Conservation (phyloP, 306 rosid species). For the Inga laurina region DNA sequence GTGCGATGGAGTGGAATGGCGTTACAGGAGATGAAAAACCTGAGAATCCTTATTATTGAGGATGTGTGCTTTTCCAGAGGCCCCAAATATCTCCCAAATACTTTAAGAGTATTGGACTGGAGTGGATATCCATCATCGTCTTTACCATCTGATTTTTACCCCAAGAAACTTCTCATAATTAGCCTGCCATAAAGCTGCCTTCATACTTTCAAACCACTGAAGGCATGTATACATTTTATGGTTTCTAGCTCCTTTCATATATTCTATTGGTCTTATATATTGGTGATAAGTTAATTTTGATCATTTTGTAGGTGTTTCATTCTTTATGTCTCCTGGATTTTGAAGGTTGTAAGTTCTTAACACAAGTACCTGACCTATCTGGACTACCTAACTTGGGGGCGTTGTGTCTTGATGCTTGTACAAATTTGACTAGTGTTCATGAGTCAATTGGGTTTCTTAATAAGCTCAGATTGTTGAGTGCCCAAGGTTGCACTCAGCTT, state of each 20-base stretch:
- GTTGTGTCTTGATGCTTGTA: neutral
- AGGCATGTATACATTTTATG: neutral
- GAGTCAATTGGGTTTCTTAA: neutral
- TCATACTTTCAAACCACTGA: too few relatives aligned
- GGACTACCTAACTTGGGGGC: neutral
- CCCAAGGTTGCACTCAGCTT: neutral
- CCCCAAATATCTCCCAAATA: too few relatives aligned
- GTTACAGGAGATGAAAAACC: neutral
- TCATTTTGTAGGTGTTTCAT: neutral
- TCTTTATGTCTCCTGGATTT: neutral
- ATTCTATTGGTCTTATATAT: too few relatives aligned
- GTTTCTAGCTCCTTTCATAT: neutral
- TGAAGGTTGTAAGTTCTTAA: neutral
- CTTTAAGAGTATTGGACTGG: constrained; percentile 4
- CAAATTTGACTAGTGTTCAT: neutral
- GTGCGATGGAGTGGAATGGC: neutral
- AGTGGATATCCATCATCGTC: neutral
- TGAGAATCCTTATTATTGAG: neutral
- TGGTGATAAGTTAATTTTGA: neutral
- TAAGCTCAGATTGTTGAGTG: constrained; percentile 8
- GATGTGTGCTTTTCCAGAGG: neutral
- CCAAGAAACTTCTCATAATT: neutral
- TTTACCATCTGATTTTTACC: constrained; percentile 1
- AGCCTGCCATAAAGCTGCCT: neutral
- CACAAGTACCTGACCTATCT: neutral